A percentile compares a stretch with the other conserved stretches of the same genome.
phyloP scores from a whole-genome alignment of 768 basidiomycete genomes.

The Pseudohyphozyma bogoriensis region DNA sequence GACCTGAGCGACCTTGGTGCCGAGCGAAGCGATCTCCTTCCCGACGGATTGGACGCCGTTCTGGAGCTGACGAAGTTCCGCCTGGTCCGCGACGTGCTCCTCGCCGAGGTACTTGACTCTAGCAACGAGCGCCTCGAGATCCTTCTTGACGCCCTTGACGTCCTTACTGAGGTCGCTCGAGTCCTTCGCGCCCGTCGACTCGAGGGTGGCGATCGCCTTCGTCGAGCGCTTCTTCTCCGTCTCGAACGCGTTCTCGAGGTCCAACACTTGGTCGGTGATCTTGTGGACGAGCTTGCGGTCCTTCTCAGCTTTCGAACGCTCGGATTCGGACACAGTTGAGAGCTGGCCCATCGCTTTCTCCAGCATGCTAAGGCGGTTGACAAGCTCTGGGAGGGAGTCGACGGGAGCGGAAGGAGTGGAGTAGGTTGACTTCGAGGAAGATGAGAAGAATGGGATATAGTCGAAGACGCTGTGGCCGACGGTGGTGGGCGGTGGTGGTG shows the following conservation, averaged over 20 bases:
- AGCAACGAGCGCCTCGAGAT: conserved; percentile 34
- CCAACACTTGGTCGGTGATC: not conserved
- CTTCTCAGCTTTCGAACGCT: conserved; percentile 1
- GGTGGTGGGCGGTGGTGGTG: not conserved
- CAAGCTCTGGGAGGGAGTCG: conserved; percentile 17
- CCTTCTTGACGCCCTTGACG: conserved; percentile 1
- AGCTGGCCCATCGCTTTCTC: conserved; percentile 14
- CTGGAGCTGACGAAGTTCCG: not conserved
- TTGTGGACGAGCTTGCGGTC: not conserved
- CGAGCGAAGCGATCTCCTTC: conserved; percentile 13
- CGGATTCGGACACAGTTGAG: conserved; percentile 5
- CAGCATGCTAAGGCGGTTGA: conserved; percentile 19
- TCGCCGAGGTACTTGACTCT: conserved; percentile 27
- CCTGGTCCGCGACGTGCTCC: not conserved
- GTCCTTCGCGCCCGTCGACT: not conserved
- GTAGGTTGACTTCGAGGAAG: not conserved
- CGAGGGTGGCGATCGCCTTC: not conserved
- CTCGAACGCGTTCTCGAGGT: not conserved
- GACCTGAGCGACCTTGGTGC: conserved; percentile 32
- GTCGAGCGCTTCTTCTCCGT: not conserved
- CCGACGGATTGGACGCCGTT: not conserved
- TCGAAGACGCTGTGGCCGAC: not conserved
- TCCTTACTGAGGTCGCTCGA: not conserved
- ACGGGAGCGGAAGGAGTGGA: conserved; percentile 6
- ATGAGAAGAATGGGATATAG: not conserved